A percentile compares a stretch with the other conserved stretches of the same genome.
phyloP scores from a whole-genome alignment of 192 early-diverging fungal genomes.

The Linnemannia exigua region DNA sequence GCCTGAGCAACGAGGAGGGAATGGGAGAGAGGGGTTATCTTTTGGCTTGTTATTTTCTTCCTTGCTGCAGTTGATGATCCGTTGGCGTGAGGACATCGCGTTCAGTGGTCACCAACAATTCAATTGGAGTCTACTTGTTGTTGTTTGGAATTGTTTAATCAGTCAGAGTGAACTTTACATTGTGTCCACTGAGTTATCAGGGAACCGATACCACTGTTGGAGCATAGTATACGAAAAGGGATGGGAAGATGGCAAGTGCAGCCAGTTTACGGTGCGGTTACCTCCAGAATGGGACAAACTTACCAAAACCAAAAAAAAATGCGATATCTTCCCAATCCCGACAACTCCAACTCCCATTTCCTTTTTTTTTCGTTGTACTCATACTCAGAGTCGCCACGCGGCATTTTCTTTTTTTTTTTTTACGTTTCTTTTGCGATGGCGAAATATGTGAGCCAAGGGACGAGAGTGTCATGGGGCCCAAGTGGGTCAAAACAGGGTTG shows the following conservation, averaged over 20 bases:
- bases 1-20: too few relatives aligned
- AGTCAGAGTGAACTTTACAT: background rate
- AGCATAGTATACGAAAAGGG: background rate
- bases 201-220: background rate
- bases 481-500: background rate
- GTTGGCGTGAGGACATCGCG: background rate
- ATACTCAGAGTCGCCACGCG: conserved; percentile 4
- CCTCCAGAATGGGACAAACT: background rate
- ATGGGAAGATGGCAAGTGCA: conserved; percentile 4
- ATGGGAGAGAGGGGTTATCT: too few relatives aligned
- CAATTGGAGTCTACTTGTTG: background rate
- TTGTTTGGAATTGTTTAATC: background rate
- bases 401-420: conserved; percentile 2
- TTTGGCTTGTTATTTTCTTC: background rate
- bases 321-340: background rate
- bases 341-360: background rate
- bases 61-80: background rate
- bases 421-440: background rate
- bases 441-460: background rate
- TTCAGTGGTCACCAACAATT: background rate
- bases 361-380: background rate
- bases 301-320: background rate
- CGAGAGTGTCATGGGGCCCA: background rate
- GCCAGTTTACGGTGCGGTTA: background rate
- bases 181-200: background rate